A percentile compares a stretch with the other conserved stretches of the same genome.
These are phyloP conservation scores for Ascochyta pisi DNA, from an alignment of 2,329 filamentous ascomycete genomes.

Conservation along the genomic window DNA sequence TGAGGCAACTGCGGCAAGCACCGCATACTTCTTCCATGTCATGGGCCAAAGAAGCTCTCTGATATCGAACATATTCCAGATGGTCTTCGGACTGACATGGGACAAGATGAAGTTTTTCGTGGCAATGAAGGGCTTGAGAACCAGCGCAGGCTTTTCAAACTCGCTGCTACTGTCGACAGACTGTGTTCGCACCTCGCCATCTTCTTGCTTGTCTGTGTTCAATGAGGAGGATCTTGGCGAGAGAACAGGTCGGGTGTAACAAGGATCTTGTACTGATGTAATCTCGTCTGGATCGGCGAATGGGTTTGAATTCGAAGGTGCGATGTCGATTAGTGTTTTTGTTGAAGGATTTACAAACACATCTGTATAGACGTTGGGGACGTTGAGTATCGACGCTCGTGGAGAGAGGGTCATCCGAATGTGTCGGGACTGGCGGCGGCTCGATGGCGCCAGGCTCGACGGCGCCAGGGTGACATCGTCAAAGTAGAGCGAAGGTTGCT, in stretches of 20 bases:
- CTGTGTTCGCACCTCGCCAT: not conserved
- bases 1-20: slow-evolving; percentile 15
- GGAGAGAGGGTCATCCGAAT: slow-evolving; percentile 2
- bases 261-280: not conserved
- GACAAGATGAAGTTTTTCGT: not conserved
- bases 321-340: not conserved
- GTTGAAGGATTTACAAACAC: not conserved
- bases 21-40: slow-evolving; percentile 24
- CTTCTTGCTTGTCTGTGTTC: not conserved
- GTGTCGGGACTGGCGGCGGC: not conserved
- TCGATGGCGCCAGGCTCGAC: slow-evolving; percentile 1
- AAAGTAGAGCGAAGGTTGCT: not conserved
- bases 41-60: slow-evolving; percentile 22
- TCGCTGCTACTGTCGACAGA: not conserved
- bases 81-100: slow-evolving; percentile 16
- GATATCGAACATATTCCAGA: slow-evolving; percentile 20
- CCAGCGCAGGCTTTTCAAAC: not conserved
- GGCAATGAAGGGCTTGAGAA: slow-evolving; percentile 1
- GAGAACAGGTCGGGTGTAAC: not conserved
- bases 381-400: not conserved
- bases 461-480: not conserved
- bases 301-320: not conserved
- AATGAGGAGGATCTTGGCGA: not conserved
- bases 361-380: not conserved
- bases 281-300: slow-evolving; percentile 5